phyloP scores from a whole-genome alignment of 495 filamentous ascomycete species.

The Penicillium taxi region DNA sequence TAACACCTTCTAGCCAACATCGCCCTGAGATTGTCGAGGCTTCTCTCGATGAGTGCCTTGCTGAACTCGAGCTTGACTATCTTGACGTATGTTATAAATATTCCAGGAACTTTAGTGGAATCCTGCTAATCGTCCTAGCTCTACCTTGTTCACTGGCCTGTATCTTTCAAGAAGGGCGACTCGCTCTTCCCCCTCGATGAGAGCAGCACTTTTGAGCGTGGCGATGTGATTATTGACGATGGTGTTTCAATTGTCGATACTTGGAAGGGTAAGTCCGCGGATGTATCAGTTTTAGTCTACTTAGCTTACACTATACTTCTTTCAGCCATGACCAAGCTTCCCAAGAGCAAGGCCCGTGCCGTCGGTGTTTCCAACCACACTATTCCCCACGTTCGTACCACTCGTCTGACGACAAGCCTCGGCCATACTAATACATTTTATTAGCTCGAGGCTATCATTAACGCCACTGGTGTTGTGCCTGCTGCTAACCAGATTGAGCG shows the following conservation, averaged over 20 bases:
- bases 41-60: constrained; percentile 38
- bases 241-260: constrained; percentile 44
- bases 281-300: neutral
- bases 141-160: constrained; percentile 48
- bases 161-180: constrained; percentile 37
- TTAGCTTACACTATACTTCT: constrained; percentile 2
- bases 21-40: constrained; percentile 39
- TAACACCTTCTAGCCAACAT: constrained; percentile 29
- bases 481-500: constrained; percentile 46
- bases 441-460: constrained; percentile 44
- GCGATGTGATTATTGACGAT: constrained; percentile 38
- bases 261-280: constrained; percentile 33
- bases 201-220: constrained; percentile 29
- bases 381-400: constrained; percentile 32
- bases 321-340: constrained; percentile 42
- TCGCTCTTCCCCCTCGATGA: constrained; percentile 38
- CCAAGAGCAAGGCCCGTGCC: constrained; percentile 43
- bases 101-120: neutral
- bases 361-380: constrained; percentile 47
- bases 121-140: constrained; percentile 20
- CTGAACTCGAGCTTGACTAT: constrained; percentile 43
- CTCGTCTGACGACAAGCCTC: neutral
- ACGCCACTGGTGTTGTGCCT: constrained; percentile 40
- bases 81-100: constrained; percentile 29
- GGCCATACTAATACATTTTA: constrained; percentile 1